Evolutionary conservation across 2,329 filamentous ascomycete genomes (phyloP).

Genomic region (Gliomastix tumulicola): DNA sequence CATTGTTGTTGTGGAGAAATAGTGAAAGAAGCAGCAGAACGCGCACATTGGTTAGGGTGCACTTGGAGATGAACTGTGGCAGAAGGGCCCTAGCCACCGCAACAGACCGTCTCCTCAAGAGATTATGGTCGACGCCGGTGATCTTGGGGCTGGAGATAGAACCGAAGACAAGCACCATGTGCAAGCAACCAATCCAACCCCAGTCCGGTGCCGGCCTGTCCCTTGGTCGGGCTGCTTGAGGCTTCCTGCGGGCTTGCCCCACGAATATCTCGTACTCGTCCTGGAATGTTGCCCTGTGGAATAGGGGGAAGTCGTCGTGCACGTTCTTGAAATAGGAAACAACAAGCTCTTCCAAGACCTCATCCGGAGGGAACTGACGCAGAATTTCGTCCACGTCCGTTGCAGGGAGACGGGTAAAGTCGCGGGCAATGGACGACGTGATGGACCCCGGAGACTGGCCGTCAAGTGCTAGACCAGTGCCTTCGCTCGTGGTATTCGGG

Average conservation of each 20-base stretch:
- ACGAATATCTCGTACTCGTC: constrained; percentile 23
- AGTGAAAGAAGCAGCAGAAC: constrained; percentile 21
- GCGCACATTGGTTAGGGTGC: constrained; percentile 20
- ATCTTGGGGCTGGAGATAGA: constrained; percentile 17
- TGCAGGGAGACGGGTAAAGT: constrained; percentile 14
- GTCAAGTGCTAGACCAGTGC: neutral
- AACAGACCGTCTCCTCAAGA: constrained; percentile 14
- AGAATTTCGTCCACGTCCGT: constrained; percentile 19
- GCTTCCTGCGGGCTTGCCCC: constrained; percentile 7
- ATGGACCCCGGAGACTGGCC: constrained; percentile 15
- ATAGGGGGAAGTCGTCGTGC: constrained; percentile 26
- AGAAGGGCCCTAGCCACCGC: constrained; percentile 14
- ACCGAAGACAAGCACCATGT: constrained; percentile 28
- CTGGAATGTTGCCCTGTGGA: constrained; percentile 23
- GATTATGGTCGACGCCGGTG: constrained; percentile 15
- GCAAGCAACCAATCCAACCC: constrained; percentile 25
- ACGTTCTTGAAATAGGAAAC: constrained; percentile 24
- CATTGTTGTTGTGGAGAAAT: constrained; percentile 29
- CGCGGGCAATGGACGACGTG: constrained; percentile 15
- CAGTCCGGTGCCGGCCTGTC: constrained; percentile 12
- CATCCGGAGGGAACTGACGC: constrained; percentile 14
- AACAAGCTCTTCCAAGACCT: constrained; percentile 19
- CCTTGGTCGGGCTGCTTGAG: constrained; percentile 3
- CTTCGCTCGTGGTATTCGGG: constrained; percentile 3
- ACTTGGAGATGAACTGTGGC: constrained; percentile 19